phyloP scores from a whole-genome alignment of 2,329 filamentous ascomycete genomes.

The Penicillium italicum region DNA sequence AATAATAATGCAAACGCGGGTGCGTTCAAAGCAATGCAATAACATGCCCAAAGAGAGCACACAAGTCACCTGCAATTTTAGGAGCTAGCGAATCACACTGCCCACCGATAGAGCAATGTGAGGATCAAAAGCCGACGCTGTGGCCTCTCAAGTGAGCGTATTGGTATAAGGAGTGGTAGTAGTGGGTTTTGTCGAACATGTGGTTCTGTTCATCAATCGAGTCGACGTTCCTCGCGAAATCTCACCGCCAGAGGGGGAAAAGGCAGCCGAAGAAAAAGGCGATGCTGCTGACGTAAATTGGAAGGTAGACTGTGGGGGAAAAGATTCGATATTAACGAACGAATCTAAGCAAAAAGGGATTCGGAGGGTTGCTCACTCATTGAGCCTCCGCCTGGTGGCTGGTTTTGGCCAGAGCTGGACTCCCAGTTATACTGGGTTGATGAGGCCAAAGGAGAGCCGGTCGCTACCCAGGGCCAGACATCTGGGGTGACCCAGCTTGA shows the following conservation, averaged over 20 bases:
- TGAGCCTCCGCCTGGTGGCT: slow-evolving; percentile 66
- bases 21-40: slow-evolving; percentile 21
- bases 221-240: slow-evolving; percentile 4
- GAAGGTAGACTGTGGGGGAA: slow-evolving; percentile 46
- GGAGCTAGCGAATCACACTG: slow-evolving; percentile 16
- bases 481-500: slow-evolving; percentile 55
- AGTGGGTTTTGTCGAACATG: background rate
- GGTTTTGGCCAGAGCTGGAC: slow-evolving; percentile 72
- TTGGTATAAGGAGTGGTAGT: slow-evolving; percentile 1
- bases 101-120: slow-evolving; percentile 20
- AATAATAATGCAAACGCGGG: slow-evolving; percentile 20
- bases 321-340: slow-evolving; percentile 26
- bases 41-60: slow-evolving; percentile 21
- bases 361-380: slow-evolving; percentile 56
- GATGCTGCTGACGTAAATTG: slow-evolving; percentile 53
- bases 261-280: slow-evolving; percentile 44
- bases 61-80: slow-evolving; percentile 19
- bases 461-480: slow-evolving; percentile 66
- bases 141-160: background rate
- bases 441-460: slow-evolving; percentile 49
- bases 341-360: slow-evolving; percentile 15
- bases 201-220: slow-evolving; percentile 4
- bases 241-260: slow-evolving; percentile 48
- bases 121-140: slow-evolving; percentile 1
- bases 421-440: slow-evolving; percentile 69